Percentiles rank a stretch among this genome's conserved stretches.
phyloP scores from a whole-genome alignment of 139 green algal genomes.

The Monoraphidium neglectum region DNA sequence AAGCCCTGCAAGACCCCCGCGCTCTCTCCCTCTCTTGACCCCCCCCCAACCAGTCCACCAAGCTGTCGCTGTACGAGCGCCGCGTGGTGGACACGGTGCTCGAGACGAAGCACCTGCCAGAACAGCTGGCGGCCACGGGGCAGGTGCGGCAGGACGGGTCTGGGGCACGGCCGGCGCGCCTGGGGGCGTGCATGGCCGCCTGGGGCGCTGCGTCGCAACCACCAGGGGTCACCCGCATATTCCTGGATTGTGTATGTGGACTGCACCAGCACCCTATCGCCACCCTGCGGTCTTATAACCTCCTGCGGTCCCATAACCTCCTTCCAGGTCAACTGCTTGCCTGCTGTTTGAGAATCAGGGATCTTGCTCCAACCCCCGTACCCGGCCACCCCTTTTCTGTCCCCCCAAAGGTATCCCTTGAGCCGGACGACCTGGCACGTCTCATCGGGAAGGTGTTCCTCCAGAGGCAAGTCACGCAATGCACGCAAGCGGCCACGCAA shows the following conservation, averaged over 20 bases:
- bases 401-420: background rate
- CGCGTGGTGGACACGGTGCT: constrained; percentile 68
- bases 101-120: constrained; percentile 61
- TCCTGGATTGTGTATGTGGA: too few relatives aligned
- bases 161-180: background rate
- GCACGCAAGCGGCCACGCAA: too few relatives aligned
- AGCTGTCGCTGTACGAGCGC: constrained; percentile 83
- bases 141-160: constrained; percentile 27
- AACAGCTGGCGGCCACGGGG: constrained; percentile 69
- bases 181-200: background rate
- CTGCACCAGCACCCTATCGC: too few relatives aligned
- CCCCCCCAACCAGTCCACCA: constrained; percentile 68
- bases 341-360: background rate
- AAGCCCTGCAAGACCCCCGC: too few relatives aligned
- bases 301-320: too few relatives aligned
- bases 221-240: too few relatives aligned
- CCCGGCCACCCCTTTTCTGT: too few relatives aligned
- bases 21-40: too few relatives aligned
- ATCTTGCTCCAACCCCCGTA: background rate
- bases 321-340: background rate
- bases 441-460: constrained; percentile 44
- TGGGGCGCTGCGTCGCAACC: too few relatives aligned
- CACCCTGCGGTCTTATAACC: too few relatives aligned
- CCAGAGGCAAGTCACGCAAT: too few relatives aligned
- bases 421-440: constrained; percentile 34